A percentile compares a stretch with the other conserved stretches of the same genome.
phyloP scores from a whole-genome alignment of 2,329 filamentous ascomycete genomes.

The Penicillium polonicum region DNA sequence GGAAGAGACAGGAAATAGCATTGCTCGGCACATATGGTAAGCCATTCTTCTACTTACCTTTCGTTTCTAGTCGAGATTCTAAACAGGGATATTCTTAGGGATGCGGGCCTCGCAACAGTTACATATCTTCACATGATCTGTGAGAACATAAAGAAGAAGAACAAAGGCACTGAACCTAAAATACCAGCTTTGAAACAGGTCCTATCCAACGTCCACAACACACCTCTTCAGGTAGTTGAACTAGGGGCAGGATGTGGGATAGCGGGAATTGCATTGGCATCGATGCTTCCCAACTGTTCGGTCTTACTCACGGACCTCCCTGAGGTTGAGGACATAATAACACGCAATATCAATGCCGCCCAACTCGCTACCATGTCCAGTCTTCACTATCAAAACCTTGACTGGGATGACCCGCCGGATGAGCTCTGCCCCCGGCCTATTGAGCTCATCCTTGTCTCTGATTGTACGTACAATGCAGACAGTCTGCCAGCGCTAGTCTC shows the following conservation, averaged over 20 bases:
- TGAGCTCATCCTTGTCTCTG: conserved; percentile 64
- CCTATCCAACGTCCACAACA: conserved; percentile 28
- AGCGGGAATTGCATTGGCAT: conserved; percentile 63
- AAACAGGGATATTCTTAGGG: conserved; percentile 40
- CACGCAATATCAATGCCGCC: conserved; percentile 53
- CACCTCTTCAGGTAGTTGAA: conserved; percentile 56
- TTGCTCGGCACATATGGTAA: conserved; percentile 70
- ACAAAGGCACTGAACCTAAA: conserved; percentile 22
- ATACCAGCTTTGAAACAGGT: conserved; percentile 35
- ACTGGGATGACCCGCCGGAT: conserved; percentile 61
- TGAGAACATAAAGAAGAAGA: conserved; percentile 26
- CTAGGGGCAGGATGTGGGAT: conserved; percentile 68
- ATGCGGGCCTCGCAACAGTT: conserved; percentile 59
- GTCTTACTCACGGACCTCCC: conserved; percentile 65
- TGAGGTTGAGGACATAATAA: conserved; percentile 61
- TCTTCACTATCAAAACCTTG: conserved; percentile 54
- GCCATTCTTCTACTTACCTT: conserved; percentile 7
- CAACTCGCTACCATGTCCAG: conserved; percentile 44
- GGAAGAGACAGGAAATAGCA: conserved; percentile 71
- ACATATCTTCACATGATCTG: conserved; percentile 43
- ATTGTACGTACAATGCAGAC: conserved; percentile 72
- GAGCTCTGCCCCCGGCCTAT: conserved; percentile 41
- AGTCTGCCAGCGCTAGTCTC: conserved; percentile 63
- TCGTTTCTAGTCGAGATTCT: conserved; percentile 6
- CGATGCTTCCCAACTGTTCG: conserved; percentile 51